Base-by-base conservation (phyloP, 1,139 yeast genomes). In the Lodderomyces jiufengensis region DNA sequence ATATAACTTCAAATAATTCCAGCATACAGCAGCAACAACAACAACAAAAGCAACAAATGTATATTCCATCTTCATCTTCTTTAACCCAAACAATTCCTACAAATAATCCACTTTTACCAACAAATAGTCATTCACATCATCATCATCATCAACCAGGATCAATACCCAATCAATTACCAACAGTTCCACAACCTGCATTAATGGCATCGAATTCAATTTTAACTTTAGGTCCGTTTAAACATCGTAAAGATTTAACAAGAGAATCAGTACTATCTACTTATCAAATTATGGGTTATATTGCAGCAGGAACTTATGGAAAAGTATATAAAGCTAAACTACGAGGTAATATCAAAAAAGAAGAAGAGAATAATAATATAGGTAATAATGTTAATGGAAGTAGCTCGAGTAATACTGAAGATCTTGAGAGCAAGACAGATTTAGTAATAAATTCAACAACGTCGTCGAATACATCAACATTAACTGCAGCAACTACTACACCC, bases 251-350 rank as follows among this genome's bases (percentile, higher is more conserved):
- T 54, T 59, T 73, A 24, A 64, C 77, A 3, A 63, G 95, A 38
- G 73, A 76, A 29, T 79, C 86, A 5, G 95, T 92, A 3, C 63
- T 87, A 21, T 80, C 84, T 32, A 83, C 83, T 47, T 92, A 90
- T 58, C 90, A 84, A 44, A 84, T 94, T 43, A 65, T 87, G 23
- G 99, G 99, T 0, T 92, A 92, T 59, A 94, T 92, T 43, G 98
- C 98, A 0, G 96, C 98, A 1, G 99, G 99, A 27, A 92, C 99
- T 0, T 92, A 92, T 58, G 99, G 99, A 38, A 80, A 94, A 46
- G 99, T 92, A 21, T 94, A 88, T 64, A 92, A 92, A 56, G 97
- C 97, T 11, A 76, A 73, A 45, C 64, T 73, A 21, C 68, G 67
- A 48, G 40, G 35, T 25, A 39, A 29, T 24, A 33, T 50, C 36